Base-by-base conservation (phyloP, 2,329 filamentous ascomycete genomes). In the Akanthomyces muscarius region DNA sequence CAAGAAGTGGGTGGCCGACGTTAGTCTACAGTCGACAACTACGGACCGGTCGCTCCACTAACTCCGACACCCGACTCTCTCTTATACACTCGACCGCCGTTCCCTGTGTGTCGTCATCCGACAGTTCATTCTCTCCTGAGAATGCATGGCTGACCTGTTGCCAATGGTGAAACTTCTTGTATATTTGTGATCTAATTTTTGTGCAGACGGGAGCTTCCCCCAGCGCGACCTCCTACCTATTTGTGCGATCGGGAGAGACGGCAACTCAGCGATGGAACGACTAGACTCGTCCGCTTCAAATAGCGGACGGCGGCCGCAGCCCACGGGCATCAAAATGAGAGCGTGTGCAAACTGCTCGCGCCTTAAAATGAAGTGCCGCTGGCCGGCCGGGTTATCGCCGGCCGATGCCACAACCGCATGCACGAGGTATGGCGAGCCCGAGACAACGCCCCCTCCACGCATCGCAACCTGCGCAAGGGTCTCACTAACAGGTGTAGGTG, bases 401-500 rank as follows among this genome's bases (percentile, higher is more conserved):
- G n/a, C 59, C 30, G 45, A 52, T 48, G 30, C n/a, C 23, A 47
- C 44, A 18, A 59, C 45, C 7, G 59, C 59, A 16, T 55, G 59
- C 30, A 62, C 59, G 1, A 62, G 59, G 59, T 60, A 21, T 18
- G 57, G 23, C 23, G 14, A n/a, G 11, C 10, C 14, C 2, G n/a
- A 52, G 10, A 52, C 18, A 23, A 4, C n/a, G 8, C 30, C 23
- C 4, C 38, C 53, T 7, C 38, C 3, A 4, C 21, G 18, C 7
- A 14, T 16, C 13, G 14, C 23, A 48, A 36, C 18, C 38, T 25
- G 45, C 21, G 23, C 33, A 10, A 33, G 48, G 6, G 18, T 13
- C n/a, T 54, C 13, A 28, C 53, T 45, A 45, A 56, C 38, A 33
- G 41, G 28, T 10, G 11, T 14, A 71, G 71, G 52, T 72, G 71